A percentile compares a stretch with the other conserved stretches of the same genome.
These are phyloP conservation scores for Cryptococcus sp. DNA, from an alignment of 1,284 basidiomycete genomes.

Conservation along the genomic window DNA sequence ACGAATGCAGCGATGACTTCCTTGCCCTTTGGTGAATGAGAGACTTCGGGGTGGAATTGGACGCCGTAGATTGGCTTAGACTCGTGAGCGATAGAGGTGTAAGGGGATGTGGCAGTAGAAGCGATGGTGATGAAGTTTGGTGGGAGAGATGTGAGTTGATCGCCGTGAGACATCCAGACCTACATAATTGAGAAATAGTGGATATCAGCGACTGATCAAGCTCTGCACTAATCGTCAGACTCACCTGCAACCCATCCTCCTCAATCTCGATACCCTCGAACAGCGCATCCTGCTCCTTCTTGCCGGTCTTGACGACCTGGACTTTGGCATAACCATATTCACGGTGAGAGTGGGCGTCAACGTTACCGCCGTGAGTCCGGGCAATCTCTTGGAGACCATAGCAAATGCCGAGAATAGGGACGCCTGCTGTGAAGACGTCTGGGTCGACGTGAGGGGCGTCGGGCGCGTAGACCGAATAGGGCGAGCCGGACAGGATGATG, in stretches of 20 bases:
- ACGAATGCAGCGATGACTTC: conserved; percentile 90
- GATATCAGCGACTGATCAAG: background rate
- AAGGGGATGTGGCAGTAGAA: conserved; percentile 83
- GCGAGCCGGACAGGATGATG: conserved; percentile 96
- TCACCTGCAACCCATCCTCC: conserved; percentile 32
- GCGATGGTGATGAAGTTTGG: conserved; percentile 86
- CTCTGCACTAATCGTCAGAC: background rate
- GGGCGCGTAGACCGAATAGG: conserved; percentile 94
- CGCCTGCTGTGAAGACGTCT: conserved; percentile 84
- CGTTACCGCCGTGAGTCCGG: conserved; percentile 81
- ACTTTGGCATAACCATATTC: conserved; percentile 94
- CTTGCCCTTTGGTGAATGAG: conserved; percentile 86
- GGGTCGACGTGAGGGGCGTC: conserved; percentile 95
- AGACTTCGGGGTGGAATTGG: conserved; percentile 99
- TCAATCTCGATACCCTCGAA: conserved; percentile 75
- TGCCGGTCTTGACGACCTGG: conserved; percentile 69
- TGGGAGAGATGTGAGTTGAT: conserved; percentile 83
- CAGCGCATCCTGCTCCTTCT: conserved; percentile 67
- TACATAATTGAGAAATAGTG: conserved; percentile 44
- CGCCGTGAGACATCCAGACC: conserved; percentile 99
- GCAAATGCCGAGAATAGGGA: conserved; percentile 95
- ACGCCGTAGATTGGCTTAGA: conserved; percentile 91
- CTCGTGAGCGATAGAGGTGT: conserved; percentile 89
- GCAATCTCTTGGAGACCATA: conserved; percentile 99
- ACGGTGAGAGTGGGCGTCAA: conserved; percentile 84